These are phyloP conservation scores for Pinus tabuliformis DNA, from an alignment of 75 land plant species.

Conservation along the genomic window DNA sequence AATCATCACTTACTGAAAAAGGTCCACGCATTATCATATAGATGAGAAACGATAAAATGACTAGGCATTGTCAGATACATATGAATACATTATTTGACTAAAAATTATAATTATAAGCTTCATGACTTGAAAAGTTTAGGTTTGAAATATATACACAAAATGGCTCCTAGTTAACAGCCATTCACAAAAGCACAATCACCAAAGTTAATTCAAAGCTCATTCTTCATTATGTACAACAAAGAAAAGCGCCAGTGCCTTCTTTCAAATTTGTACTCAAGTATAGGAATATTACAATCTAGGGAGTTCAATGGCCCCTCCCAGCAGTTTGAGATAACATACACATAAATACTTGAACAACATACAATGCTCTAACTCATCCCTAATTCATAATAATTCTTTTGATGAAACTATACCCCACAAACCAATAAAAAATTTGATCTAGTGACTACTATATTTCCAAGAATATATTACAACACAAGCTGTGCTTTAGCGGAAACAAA, in stretches of 20 bases:
- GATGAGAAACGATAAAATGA: neutral
- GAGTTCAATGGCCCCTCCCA: too few species aligned
- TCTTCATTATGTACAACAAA: constrained; percentile 12
- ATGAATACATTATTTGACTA: neutral
- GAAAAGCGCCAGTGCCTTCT: constrained; percentile 5
- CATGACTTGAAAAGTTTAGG: neutral
- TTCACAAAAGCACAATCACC: neutral
- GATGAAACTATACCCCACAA: constrained; percentile 1
- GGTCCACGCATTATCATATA: neutral
- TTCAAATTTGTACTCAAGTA: neutral
- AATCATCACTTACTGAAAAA: neutral
- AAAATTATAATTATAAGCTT: neutral
- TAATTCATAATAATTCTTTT: neutral
- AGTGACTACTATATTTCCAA: neutral
- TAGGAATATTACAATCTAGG: constrained; percentile 3
- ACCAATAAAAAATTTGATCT: neutral
- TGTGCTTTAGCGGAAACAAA: constrained; percentile 8
- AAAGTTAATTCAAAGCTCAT: neutral
- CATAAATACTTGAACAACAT: too few species aligned
- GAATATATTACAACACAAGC: constrained; percentile 9
- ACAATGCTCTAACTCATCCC: too few species aligned
- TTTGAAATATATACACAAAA: neutral
- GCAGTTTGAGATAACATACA: too few species aligned
- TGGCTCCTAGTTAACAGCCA: neutral
- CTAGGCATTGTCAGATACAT: neutral